These are phyloP conservation scores for Populus trichocarpa DNA, from an alignment of 441 rosid species.

Conservation along the genomic window DNA sequence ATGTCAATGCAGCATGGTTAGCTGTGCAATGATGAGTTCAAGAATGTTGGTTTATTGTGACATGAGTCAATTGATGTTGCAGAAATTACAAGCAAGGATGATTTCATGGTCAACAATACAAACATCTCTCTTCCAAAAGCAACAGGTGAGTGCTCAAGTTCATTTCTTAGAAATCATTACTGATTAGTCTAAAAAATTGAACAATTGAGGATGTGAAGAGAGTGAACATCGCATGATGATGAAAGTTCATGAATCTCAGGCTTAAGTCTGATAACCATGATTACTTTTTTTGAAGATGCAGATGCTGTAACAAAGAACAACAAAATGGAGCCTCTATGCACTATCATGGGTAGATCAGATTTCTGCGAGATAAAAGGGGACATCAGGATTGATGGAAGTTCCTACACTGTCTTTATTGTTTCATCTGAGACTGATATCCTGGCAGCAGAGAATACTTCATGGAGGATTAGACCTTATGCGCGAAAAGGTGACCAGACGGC, in stretches of 20 bases:
- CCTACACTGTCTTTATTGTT: conserved; percentile 32
- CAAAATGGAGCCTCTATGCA: conserved; percentile 30
- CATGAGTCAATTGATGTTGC: neutral
- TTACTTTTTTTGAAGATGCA: neutral
- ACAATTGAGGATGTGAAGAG: too few species aligned
- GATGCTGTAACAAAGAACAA: conserved; percentile 1
- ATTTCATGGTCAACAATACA: neutral
- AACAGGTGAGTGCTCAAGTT: conserved; percentile 17
- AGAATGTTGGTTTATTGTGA: neutral
- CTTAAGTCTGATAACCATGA: neutral
- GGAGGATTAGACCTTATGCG: conserved; percentile 45
- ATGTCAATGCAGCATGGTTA: neutral
- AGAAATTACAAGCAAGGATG: conserved; percentile 11
- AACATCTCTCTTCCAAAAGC: neutral
- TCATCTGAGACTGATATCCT: conserved; percentile 17
- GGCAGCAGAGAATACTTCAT: conserved; percentile 22
- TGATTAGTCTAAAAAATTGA: neutral
- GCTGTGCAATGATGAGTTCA: neutral
- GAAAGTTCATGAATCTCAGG: too few species aligned
- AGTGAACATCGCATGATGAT: too few species aligned
- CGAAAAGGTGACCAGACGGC: conserved; percentile 50
- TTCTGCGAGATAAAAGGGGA: conserved; percentile 41
- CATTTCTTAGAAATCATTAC: neutral
- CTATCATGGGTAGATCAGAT: conserved; percentile 34
- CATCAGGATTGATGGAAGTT: conserved; percentile 41